phyloP scores from a whole-genome alignment of 495 filamentous ascomycete genomes.

The Penicillium steckii region DNA sequence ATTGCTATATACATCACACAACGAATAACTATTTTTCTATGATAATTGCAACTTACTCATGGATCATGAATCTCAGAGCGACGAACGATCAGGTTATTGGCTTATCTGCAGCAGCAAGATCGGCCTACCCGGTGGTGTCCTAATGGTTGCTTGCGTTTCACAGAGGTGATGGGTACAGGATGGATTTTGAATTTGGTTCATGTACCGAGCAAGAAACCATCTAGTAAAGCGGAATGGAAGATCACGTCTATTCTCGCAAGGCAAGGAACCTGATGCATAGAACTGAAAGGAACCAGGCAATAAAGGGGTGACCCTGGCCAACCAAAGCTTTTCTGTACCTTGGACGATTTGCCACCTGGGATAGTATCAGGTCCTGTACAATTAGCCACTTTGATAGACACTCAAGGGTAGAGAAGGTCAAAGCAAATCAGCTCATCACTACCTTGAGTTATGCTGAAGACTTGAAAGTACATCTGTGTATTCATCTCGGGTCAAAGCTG shows the following conservation, averaged over 20 bases:
- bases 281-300: not conserved
- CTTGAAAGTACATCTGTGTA: too few relatives aligned
- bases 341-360: not conserved
- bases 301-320: not conserved
- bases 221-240: not conserved
- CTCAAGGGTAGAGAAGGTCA: not conserved
- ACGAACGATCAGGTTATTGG: not conserved
- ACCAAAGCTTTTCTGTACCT: not conserved
- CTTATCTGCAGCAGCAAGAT: not conserved
- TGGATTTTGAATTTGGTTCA: constrained; percentile 6
- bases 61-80: not conserved
- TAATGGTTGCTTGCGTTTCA: constrained; percentile 17
- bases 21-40: not conserved
- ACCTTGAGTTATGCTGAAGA: not conserved
- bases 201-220: not conserved
- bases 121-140: constrained; percentile 6
- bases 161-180: constrained; percentile 3
- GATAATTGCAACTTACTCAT: not conserved
- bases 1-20: not conserved
- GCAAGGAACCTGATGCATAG: not conserved
- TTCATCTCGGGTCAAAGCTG: not conserved
- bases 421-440: not conserved
- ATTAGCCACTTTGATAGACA: not conserved
- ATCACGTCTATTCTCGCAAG: too few relatives aligned
- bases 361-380: not conserved